A percentile compares a stretch with the other conserved stretches of the same genome.
phyloP scores from a whole-genome alignment of 139 green algal genomes.

The Volvox reticuliferus region DNA sequence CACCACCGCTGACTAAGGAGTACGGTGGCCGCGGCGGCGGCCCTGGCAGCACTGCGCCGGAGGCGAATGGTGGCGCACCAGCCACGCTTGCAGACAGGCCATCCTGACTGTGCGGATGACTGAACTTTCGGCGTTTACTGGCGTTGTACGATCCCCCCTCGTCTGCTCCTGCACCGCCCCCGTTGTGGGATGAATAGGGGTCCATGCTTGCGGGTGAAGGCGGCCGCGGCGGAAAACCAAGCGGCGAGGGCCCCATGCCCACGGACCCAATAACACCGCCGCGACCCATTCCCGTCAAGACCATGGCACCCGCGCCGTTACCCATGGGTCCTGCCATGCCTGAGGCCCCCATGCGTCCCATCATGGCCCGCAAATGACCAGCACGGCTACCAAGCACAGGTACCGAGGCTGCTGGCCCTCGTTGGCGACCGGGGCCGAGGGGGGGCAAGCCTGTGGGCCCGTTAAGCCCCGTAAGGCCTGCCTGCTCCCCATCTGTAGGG shows the following conservation, averaged over 20 bases:
- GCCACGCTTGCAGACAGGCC: background rate
- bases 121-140: constrained; percentile 31
- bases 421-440: constrained; percentile 18
- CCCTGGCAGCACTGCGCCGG: background rate
- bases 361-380: background rate
- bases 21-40: constrained; percentile 25
- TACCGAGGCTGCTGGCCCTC: background rate
- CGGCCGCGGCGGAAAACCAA: constrained; percentile 27
- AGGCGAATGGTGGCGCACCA: background rate
- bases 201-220: constrained; percentile 20
- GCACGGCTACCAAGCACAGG: background rate
- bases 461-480: background rate
- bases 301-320: background rate
- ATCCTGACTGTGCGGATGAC: constrained; percentile 19
- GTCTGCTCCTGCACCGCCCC: background rate
- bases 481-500: background rate
- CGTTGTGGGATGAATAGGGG: background rate
- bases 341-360: background rate
- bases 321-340: background rate
- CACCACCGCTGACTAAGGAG: background rate
- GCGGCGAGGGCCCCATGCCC: constrained; percentile 24
- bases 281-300: background rate
- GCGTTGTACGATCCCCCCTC: background rate
- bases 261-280: background rate
- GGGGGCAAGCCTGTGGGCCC: constrained; percentile 14